Evolutionary conservation across 345 rosid genomes (phyloP), one percentile per base, ranked within the genome.

Genomic region (Salix viminalis): DNA sequence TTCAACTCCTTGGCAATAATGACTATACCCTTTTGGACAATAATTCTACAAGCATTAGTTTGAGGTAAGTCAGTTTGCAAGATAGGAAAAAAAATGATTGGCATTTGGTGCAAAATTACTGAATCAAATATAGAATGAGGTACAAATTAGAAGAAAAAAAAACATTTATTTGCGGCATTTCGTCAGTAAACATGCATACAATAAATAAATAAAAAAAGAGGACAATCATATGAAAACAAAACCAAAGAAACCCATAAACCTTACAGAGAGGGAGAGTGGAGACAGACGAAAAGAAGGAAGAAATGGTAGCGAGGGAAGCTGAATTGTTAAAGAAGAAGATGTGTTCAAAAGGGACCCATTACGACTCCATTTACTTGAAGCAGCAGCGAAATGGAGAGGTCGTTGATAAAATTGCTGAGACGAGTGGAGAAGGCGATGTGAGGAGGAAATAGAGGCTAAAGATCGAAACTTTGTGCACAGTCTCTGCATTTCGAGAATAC

Each of bases 401-500:
- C 21, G 81, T 1, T 46, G 79, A 60, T 19, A 76, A 44, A 54
- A 77, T n/a, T 30, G 67, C 54, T 87, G 67, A 67, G 87, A 70
- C 70, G 77, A 79, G 77, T 79, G 87, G 73, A 84, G 80, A 56
- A 75, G 83, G 80, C 88, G 88, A 30, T 44, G 78, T 52, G 89
- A 72, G 10, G 76, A 67, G 32, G 68, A 61, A 28, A 46, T 26
- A 5, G 79, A 16, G 52, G 86, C 75, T 72, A 89, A 62, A 42
- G 86, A 78, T 12, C 93, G 92, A 62, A 92, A 84, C 86, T 82
- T 90, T 16, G 76, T 75, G 88, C 90, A 88, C 10, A 91, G 26
- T 67, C 93, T 88, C 90, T 88, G 96, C 98, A 92, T 92, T 65
- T 32, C 15, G 34, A 30, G 68, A 15, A 34, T 32, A 13, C 8